These are phyloP conservation scores for Dimocarpus longan DNA, from an alignment of 345 rosid species.

Conservation along the genomic window DNA sequence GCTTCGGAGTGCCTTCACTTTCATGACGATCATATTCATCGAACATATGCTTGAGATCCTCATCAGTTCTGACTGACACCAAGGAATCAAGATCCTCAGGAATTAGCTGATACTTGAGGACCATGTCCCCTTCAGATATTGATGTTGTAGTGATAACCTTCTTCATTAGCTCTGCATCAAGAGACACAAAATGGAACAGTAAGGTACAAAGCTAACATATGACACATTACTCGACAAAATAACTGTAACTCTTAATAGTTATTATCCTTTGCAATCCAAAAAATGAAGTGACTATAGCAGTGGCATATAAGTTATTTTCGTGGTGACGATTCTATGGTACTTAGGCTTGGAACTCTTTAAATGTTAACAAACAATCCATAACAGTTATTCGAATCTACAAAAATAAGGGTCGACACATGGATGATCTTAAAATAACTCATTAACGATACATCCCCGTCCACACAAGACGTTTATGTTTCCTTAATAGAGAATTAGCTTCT, in stretches of 20 bases:
- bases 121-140: slow-evolving; percentile 51
- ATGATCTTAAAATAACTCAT: background rate
- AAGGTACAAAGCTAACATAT: background rate
- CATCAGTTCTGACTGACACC: slow-evolving; percentile 68
- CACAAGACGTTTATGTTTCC: background rate
- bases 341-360: background rate
- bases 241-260: background rate
- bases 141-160: slow-evolving; percentile 47
- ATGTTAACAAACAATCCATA: background rate
- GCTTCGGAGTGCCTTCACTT: slow-evolving; percentile 49
- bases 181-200: background rate
- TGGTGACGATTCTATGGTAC: background rate
- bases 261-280: background rate
- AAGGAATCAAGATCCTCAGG: slow-evolving; percentile 81
- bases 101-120: slow-evolving; percentile 70
- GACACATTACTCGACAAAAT: background rate
- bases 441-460: background rate
- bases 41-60: slow-evolving; percentile 84
- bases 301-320: background rate
- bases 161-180: slow-evolving; percentile 62
- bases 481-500: background rate
- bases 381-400: background rate
- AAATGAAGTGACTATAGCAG: background rate
- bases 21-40: slow-evolving; percentile 69
- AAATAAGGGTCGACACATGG: background rate